Evolutionary conservation across 805 yeast genomes (phyloP).

Genomic region (Ogataea angusta): DNA sequence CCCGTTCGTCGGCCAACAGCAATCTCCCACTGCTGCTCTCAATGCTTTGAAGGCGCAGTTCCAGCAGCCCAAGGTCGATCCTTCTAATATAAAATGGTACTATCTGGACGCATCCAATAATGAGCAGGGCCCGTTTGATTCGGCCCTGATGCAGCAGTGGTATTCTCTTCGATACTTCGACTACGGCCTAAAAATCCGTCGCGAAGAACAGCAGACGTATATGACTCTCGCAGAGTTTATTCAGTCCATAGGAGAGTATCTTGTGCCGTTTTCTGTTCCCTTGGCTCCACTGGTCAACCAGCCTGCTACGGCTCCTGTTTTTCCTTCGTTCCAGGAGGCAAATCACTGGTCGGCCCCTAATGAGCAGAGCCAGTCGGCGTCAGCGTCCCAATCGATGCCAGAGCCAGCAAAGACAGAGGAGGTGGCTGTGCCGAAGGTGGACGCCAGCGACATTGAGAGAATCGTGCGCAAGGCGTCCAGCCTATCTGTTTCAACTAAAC

Average conservation of each 20-base stretch:
- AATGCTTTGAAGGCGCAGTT: slow-evolving; percentile 5
- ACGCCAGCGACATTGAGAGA: not conserved
- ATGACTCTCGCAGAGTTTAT: slow-evolving; percentile 53
- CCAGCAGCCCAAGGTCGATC: slow-evolving; percentile 16
- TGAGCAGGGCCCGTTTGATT: slow-evolving; percentile 81
- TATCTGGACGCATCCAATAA: slow-evolving; percentile 68
- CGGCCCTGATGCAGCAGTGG: slow-evolving; percentile 78
- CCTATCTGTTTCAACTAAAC: not conserved
- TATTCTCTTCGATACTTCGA: slow-evolving; percentile 55
- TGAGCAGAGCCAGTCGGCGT: no score
- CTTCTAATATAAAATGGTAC: slow-evolving; percentile 54
- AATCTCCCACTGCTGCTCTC: slow-evolving; percentile 7
- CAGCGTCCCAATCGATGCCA: not conserved
- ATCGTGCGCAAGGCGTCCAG: not conserved
- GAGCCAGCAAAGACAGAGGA: slow-evolving; percentile 6
- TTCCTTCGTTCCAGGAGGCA: no score
- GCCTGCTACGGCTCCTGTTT: no score
- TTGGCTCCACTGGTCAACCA: slow-evolving; percentile 35
- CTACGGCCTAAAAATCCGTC: slow-evolving; percentile 51
- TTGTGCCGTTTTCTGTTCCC: slow-evolving; percentile 62
- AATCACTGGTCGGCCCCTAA: no score
- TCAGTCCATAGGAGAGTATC: slow-evolving; percentile 42
- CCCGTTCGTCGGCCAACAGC: slow-evolving; percentile 3
- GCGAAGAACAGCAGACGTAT: slow-evolving; percentile 52
- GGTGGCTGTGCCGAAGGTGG: slow-evolving; percentile 7